Conservation (phyloP, 345 rosid species). For the Xanthoceras sorbifolium region DNA sequence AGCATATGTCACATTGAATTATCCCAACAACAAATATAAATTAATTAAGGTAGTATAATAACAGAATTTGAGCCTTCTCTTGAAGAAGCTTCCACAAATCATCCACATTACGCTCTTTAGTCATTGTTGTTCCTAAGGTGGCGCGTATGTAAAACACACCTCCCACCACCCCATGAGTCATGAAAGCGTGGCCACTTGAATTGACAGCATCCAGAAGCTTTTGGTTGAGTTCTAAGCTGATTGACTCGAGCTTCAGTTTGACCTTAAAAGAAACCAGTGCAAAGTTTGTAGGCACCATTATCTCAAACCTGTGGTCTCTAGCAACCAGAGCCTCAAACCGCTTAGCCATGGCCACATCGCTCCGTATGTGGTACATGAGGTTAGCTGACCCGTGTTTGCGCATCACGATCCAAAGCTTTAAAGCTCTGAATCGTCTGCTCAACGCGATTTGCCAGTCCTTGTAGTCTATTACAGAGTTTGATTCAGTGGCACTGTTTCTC, state of each 20-base stretch:
- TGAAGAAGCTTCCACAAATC: conserved; percentile 34
- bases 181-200: conserved; percentile 29
- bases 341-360: conserved; percentile 26
- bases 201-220: conserved; percentile 27
- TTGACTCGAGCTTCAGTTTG: not conserved
- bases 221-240: not conserved
- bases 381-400: no score
- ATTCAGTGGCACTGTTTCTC: conserved; percentile 16
- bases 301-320: conserved; percentile 29
- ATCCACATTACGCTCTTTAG: conserved; percentile 26
- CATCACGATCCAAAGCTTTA: no score
- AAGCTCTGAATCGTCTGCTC: no score
- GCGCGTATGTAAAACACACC: conserved; percentile 23
- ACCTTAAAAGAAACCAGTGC: conserved; percentile 46
- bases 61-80: conserved; percentile 16
- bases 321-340: conserved; percentile 35
- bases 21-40: no score
- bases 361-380: no score
- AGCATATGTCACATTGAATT: no score
- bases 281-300: conserved; percentile 30
- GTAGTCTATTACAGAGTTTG: no score
- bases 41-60: not conserved
- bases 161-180: conserved; percentile 30
- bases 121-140: conserved; percentile 28
- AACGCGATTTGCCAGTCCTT: no score